Evolutionary conservation across 2,329 filamentous ascomycete species (phyloP), one percentile per base, ranked within the genome.

Genomic region (Ophiostoma sp.): DNA sequence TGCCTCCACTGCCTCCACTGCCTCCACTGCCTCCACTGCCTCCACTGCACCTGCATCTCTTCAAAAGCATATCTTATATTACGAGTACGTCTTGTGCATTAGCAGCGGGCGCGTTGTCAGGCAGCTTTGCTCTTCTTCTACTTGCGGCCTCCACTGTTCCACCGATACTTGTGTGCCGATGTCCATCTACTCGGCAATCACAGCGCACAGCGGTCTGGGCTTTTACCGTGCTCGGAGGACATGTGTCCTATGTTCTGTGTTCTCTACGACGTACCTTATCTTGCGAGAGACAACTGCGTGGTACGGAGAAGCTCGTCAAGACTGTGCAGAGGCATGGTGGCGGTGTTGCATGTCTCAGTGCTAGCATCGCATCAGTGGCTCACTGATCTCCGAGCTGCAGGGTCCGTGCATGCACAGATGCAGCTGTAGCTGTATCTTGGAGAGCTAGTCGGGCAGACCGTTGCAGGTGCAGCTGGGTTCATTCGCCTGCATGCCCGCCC

Each of bases 391-490:
- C 45, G 45, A 11, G 3, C 42, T 45, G 42, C 5, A 45, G 8
- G 42, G 1, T 12, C 42, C 42, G 42, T 27, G 42, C 42, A 45
- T 45, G 42, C 42, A 45, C 7, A 45, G 42, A 45, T 45, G 42
- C 42, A 45, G 42, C 42, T 45, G 42, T 45, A 45, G 42, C 7
- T 12, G 42, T 45, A 45, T 12, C 14, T 45, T 45, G 42, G 5
- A 11, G 18, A 45, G 8, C 9, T 14, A 55, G 49, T 55, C 49
- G 49, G 49, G 27, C 49, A 55, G 49, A 55, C 49, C 49, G 49
- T 55, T 55, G 49, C 49, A 55, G 7, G 49, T 27, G 49, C 27
- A 55, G 49, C 49, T 55, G 49, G 49, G n/a, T 18, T 55, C 45
- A 18, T 55, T 8, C n/a, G 16, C 14, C 42, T 52, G 47, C 47